Evolutionary conservation across 805 yeast genomes (phyloP).

Genomic region (Starmerella davenportii): DNA sequence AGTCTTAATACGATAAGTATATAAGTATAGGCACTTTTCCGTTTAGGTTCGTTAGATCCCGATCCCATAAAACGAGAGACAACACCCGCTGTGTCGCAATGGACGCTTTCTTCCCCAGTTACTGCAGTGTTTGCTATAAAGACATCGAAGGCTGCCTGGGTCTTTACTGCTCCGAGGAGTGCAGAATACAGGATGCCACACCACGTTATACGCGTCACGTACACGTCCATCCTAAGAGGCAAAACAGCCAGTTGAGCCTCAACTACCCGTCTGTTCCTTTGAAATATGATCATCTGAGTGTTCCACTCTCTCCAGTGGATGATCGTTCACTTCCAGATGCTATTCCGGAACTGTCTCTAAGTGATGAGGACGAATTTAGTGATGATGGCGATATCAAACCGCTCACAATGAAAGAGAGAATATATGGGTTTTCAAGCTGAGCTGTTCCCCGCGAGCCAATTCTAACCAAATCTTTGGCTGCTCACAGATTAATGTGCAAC

Average conservation of each 20-base stretch:
- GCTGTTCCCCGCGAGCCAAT: no score
- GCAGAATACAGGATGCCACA: conserved; percentile 18
- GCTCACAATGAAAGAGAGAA: background rate
- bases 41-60: background rate
- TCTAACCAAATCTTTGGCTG: no score
- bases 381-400: conserved; percentile 3
- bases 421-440: background rate
- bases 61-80: no score
- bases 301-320: background rate
- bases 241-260: background rate
- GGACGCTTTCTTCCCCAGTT: conserved; percentile 18
- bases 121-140: conserved; percentile 24
- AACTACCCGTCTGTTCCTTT: background rate
- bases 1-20: background rate
- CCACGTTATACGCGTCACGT: conserved; percentile 1
- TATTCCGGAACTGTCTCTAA: conserved; percentile 10
- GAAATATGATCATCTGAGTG: background rate
- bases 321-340: background rate
- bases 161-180: conserved; percentile 23
- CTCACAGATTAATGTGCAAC: no score
- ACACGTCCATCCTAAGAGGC: background rate
- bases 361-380: conserved; percentile 11
- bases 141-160: conserved; percentile 16
- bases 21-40: conserved; percentile 1
- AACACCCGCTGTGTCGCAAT: no score